These are phyloP conservation scores for Pleurotus platypus DNA, from an alignment of 768 basidiomycete genomes.

Conservation along the genomic window DNA sequence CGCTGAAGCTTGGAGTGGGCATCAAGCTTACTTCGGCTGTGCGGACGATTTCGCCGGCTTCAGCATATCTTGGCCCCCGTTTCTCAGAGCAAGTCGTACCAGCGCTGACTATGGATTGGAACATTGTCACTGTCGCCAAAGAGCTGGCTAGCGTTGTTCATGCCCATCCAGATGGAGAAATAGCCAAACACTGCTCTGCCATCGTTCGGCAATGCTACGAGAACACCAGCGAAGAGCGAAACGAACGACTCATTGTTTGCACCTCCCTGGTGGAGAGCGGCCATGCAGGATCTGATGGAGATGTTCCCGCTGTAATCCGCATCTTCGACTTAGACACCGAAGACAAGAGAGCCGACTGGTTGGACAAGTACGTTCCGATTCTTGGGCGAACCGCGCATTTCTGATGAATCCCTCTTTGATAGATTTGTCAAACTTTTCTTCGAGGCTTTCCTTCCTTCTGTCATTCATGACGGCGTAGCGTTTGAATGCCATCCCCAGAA, in stretches of 20 bases:
- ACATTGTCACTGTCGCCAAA: conserved; percentile 49
- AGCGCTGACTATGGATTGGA: conserved; percentile 40
- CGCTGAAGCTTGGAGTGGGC: conserved; percentile 53
- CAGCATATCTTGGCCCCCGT: conserved; percentile 52
- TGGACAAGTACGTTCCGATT: conserved; percentile 36
- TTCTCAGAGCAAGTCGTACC: conserved; percentile 54
- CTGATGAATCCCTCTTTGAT: conserved; percentile 1
- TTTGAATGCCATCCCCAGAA: conserved; percentile 63
- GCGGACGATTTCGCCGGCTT: conserved; percentile 57
- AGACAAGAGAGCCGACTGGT: conserved; percentile 45
- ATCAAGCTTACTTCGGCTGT: conserved; percentile 56
- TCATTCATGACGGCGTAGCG: conserved; percentile 52
- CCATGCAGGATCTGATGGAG: conserved; percentile 40
- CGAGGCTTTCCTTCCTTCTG: conserved; percentile 51
- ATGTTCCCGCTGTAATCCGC: conserved; percentile 45
- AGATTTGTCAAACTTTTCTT: conserved; percentile 50
- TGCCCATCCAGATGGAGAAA: conserved; percentile 40
- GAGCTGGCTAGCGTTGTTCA: conserved; percentile 55
- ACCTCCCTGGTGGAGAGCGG: conserved; percentile 55
- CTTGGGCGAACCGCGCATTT: neutral
- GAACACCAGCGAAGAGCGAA: conserved; percentile 39
- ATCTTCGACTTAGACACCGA: conserved; percentile 49
- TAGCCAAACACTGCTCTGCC: conserved; percentile 51
- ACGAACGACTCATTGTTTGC: conserved; percentile 53
- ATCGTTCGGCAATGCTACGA: conserved; percentile 54